A percentile compares a stretch with the other conserved stretches of the same genome.
Evolutionary conservation across 1,284 basidiomycete genomes (phyloP).

Genomic region (Puccinia coronata): DNA sequence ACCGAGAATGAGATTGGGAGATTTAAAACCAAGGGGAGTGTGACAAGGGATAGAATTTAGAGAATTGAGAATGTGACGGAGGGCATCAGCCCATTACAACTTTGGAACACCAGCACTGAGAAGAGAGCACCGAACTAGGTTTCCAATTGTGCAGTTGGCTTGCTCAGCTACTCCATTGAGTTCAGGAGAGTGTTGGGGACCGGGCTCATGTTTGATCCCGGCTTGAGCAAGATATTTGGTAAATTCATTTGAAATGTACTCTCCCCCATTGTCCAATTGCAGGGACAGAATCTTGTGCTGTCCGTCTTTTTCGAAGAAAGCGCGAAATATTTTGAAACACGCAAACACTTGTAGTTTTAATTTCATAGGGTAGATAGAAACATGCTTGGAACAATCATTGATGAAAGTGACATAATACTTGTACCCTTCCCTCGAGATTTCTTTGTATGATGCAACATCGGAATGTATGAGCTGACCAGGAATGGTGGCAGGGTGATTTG

Average conservation of each 20-base stretch:
- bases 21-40: not conserved
- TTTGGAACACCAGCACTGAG: not conserved
- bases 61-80: not conserved
- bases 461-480: not conserved
- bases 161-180: constrained; percentile 58
- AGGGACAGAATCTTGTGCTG: constrained; percentile 57
- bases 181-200: constrained; percentile 59
- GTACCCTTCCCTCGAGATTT: not conserved
- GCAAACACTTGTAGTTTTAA: not conserved
- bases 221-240: constrained; percentile 53
- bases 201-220: constrained; percentile 58
- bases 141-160: constrained; percentile 53
- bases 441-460: not conserved
- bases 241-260: constrained; percentile 55
- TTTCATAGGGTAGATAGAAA: constrained; percentile 10
- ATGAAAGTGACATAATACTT: not conserved
- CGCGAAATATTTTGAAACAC: constrained; percentile 57
- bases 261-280: too few species aligned
- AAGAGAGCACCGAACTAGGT: not conserved
- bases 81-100: constrained; percentile 12
- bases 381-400: not conserved
- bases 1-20: too few species aligned
- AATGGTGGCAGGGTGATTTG: not conserved
- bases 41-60: constrained; percentile 6
- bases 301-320: constrained; percentile 53